These are phyloP conservation scores for Seiridium cupressi DNA, from an alignment of 2,329 filamentous ascomycete species.

Conservation along the genomic window DNA sequence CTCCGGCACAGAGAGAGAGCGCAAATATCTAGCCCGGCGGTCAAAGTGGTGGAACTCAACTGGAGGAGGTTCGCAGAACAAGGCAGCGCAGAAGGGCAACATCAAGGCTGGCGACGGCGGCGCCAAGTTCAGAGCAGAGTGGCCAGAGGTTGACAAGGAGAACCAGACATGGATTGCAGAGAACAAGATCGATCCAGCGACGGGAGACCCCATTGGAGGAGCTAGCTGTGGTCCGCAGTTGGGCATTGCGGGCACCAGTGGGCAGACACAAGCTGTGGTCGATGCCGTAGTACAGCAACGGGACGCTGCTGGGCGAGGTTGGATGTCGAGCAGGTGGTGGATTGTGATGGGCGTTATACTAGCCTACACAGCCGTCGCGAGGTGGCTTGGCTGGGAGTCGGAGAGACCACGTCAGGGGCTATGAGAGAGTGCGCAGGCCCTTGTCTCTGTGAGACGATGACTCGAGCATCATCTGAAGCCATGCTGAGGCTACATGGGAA, in stretches of 20 bases:
- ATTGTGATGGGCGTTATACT: slow-evolving; percentile 71
- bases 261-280: slow-evolving; percentile 69
- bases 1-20: slow-evolving; percentile 72
- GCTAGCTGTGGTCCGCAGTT: slow-evolving; percentile 50
- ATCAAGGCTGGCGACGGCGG: slow-evolving; percentile 92
- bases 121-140: slow-evolving; percentile 83
- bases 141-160: slow-evolving; percentile 83
- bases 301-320: slow-evolving; percentile 73
- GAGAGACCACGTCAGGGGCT: neutral
- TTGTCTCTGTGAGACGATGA: neutral
- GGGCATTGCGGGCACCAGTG: slow-evolving; percentile 60
- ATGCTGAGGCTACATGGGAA: too few relatives aligned
- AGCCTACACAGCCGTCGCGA: slow-evolving; percentile 77
- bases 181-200: slow-evolving; percentile 73
- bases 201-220: slow-evolving; percentile 62
- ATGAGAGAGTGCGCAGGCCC: neutral
- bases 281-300: slow-evolving; percentile 73
- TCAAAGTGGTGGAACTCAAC: slow-evolving; percentile 97
- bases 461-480: too few relatives aligned
- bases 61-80: slow-evolving; percentile 72
- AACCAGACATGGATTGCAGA: slow-evolving; percentile 92
- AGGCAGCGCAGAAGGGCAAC: slow-evolving; percentile 64
- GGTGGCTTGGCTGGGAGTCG: slow-evolving; percentile 56
- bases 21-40: slow-evolving; percentile 72
- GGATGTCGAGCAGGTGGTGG: slow-evolving; percentile 78